Percentiles rank a stretch among this genome's conserved stretches.
These are phyloP conservation scores for Erigeron philadelphicus DNA, from an alignment of 140 eudicot species.

Conservation along the genomic window DNA sequence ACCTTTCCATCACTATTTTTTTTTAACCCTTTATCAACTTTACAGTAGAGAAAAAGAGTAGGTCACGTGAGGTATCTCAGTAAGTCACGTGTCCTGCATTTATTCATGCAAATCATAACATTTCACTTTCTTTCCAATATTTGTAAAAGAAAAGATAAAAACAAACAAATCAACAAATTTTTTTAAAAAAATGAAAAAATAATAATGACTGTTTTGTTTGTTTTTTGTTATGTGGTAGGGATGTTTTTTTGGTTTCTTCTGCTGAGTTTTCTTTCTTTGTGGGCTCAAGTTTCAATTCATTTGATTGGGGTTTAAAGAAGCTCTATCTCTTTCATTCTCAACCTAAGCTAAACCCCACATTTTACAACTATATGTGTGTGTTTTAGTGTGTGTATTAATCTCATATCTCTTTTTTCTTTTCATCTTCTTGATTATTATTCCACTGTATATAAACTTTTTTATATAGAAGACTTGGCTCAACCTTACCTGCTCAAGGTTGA, in stretches of 20 bases:
- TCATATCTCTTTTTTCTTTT: background rate
- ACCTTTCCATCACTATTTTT: constrained; percentile 41
- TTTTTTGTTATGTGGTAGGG: constrained; percentile 38
- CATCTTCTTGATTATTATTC: constrained; percentile 10
- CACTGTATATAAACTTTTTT: constrained; percentile 28
- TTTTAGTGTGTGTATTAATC: constrained; percentile 34
- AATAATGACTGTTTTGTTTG: constrained; percentile 36
- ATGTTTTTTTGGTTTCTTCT: constrained; percentile 46
- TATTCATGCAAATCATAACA: constrained; percentile 39
- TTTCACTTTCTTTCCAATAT: background rate
- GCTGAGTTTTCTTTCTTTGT: constrained; percentile 23
- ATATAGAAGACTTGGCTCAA: constrained; percentile 53
- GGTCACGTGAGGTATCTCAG: constrained; percentile 47
- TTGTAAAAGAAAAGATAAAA: background rate
- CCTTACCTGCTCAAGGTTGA: constrained; percentile 74
- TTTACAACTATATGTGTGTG: constrained; percentile 16
- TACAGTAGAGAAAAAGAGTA: constrained; percentile 33
- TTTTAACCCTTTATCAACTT: constrained; percentile 33
- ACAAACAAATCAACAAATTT: background rate
- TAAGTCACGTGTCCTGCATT: constrained; percentile 45
- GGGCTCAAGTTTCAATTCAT: constrained; percentile 44
- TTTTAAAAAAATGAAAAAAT: background rate
- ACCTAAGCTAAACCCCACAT: constrained; percentile 20
- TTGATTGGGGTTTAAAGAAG: constrained; percentile 33
- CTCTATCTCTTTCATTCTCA: constrained; percentile 30